Evolutionary conservation across 164 flowering plant species (phyloP), one percentile per base, ranked within the genome.

Genomic region (Echeveria elegans): DNA sequence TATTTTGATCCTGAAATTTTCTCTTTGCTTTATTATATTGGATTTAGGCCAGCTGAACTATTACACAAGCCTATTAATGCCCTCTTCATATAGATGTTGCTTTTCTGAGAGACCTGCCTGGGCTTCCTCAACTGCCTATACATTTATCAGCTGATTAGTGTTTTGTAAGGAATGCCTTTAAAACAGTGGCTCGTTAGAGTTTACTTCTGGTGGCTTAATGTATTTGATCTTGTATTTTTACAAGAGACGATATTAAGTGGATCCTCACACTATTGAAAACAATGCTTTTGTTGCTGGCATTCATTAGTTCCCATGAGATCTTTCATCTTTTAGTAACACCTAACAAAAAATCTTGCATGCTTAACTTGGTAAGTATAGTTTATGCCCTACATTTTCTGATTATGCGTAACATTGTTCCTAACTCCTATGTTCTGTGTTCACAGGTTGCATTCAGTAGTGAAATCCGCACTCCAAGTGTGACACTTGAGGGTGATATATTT

Each of bases 401-500:
- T 18, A 56, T 28, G 19, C 61, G 0, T 56, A 32, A 56, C 29
- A 15, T 32, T n/a, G 16, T 36, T 34, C n/a, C 29, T 23, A 5
- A 30, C 45, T 63, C 19, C 6, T 12, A 63, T 63, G 45, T 26
- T 21, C 29, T 53, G 14, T 63, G 41, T 60, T 66, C 53, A 58
- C 70, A 95, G 99, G 92, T 95, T 76, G 96, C 97, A 66, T 94
- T 94, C 70, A 83, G 73, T 70, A 75, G 73, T 74, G 92, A 86
- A 50, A 73, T 77, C 47, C 69, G 62, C 71, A 80, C 83, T 37
- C 86, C 86, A 50, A 89, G 94, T 80, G 96, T 92, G 64, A 95
- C 96, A 47, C 88, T 91, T 72, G 96, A 95, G 75, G 99, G 99
- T 36, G 99, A 95, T 73, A 82, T 88, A 71, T 95, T 88, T 78